Conservation (phyloP, 2,329 filamentous ascomycete genomes). For the Pseudogymnoascus sp. region DNA sequence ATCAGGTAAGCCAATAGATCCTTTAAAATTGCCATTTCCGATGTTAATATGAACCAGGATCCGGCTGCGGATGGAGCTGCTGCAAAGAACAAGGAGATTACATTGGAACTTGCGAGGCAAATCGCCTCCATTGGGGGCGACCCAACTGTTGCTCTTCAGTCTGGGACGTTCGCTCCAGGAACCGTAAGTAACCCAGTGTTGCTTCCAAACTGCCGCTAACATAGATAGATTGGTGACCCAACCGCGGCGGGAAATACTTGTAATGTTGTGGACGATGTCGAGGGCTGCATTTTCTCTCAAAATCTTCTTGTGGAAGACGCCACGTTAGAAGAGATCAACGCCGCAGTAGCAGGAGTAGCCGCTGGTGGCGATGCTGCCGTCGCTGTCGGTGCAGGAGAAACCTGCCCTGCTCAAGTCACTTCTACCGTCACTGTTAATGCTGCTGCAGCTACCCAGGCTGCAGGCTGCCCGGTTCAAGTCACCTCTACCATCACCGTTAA, state of each 20-base stretch:
- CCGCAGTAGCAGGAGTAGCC: constrained; percentile 35
- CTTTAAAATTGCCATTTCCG: neutral
- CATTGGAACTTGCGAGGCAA: constrained; percentile 49
- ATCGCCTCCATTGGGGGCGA: constrained; percentile 54
- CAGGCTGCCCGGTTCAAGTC: neutral
- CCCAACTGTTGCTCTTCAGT: constrained; percentile 48
- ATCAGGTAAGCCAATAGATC: constrained; percentile 31
- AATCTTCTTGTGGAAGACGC: constrained; percentile 46
- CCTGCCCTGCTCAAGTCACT: neutral
- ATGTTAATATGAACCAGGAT: constrained; percentile 37
- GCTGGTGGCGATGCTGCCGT: constrained; percentile 15
- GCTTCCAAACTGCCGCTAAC: constrained; percentile 16
- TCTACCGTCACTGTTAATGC: neutral
- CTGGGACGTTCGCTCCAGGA: constrained; percentile 55
- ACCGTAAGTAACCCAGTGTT: constrained; percentile 34
- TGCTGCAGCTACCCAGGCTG: constrained; percentile 10
- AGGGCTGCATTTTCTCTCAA: constrained; percentile 47
- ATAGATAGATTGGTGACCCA: constrained; percentile 28
- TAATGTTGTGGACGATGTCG: constrained; percentile 37
- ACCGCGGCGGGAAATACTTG: constrained; percentile 44
- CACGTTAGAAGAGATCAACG: constrained; percentile 41
- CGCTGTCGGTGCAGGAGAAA: constrained; percentile 14
- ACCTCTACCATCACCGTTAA: constrained; percentile 2
- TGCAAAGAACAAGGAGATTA: constrained; percentile 51
- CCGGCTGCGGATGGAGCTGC: constrained; percentile 50